Evolutionary conservation across 129 eudicot genomes (phyloP), one percentile per base, ranked within the genome.

Genomic region (Chrysanthemum lavandulifolium): DNA sequence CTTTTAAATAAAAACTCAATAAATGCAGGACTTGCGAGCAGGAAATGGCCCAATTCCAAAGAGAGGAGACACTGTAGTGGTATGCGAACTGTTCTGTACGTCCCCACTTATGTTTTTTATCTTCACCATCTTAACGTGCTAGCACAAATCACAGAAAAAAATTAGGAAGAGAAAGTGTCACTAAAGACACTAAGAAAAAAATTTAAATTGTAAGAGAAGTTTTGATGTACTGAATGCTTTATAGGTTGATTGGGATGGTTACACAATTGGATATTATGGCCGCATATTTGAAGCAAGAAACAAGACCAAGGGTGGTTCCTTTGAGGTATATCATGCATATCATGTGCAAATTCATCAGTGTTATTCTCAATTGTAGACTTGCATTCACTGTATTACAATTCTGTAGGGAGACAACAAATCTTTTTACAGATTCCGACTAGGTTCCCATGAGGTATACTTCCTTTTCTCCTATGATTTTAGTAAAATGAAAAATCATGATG

Each of bases 201-300:
- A 10, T 7, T 40, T 40, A 45, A 70, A 66, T 31, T 11, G 1
- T 36, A 9, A 21, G 65, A 61, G 61, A 61, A 31, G 64, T 72
- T 63, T 16, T 62, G 59, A 81, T 73, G 56, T 49, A 55, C 40
- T 67, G 58, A 78, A 27, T 53, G 53, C 67, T 83, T 72, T 67
- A 40, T 40, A 94, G 99, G 96, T 94, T 74, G 99, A 94, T 65
- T 94, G 99, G 99, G 99, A 88, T 83, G 99, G 99, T 64, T 94
- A 87, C 88, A 94, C 99, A 59, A 94, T 94, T 65, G 99, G 99
- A 68, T 94, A 94, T 63, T 94, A 94, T 73, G 99, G 99, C 12
- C 96, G 99, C 55, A 94, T 94, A 82, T 94, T 94, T 82, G 99
- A 94, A 88, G 99, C 99, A 80, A 91, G 99, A 27, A 94, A 94